Evolutionary conservation across 441 rosid species (phyloP), one percentile per base, ranked within the genome.

Genomic region (Croton setiger): DNA sequence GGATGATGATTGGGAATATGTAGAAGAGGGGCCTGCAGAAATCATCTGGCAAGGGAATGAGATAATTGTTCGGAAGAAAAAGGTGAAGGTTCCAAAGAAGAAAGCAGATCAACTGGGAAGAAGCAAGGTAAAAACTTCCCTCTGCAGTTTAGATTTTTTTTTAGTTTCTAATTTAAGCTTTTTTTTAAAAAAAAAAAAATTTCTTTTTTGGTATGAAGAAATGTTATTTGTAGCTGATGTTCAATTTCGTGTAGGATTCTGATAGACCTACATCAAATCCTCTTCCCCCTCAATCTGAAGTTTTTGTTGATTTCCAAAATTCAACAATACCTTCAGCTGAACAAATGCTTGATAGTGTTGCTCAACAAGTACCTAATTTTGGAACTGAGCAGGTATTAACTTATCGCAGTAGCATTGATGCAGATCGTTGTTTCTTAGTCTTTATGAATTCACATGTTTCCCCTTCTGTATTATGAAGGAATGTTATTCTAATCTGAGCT

Each of bases 1-100:
- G 52, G 90, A 78, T 75, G 89, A 75, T 78, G 88, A 87, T 55
- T 95, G 87, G 90, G 97, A 92, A 72, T 89, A 92, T 52, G 81
- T 84, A 3, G 97, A 94, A 75, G 89, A 92, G 74, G 96, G 97
- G 67, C 96, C 97, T 74, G 87, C 97, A 17, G 91, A 92, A 72
- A 88, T 95, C 75, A 92, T 92, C 58, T 92, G 91, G 85, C 81
- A 89, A 72, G 98, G 96, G 64, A 90, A 95, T 68, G 98, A 95
- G 78, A 90, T 95, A 63, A 90, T 80, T 69, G 82, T 95, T 5
- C 78, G 75, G 77, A 95, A 90, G 88, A 92, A 86, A 64, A 92
- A 74, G 82, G 85, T 92, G 65, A 87, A 71, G 76, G 92, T 92
- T 80, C 90, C 81, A 2, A 95, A 88, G 83, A 87, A 88, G 84